Evolutionary conservation across 2,329 filamentous ascomycete species (phyloP), one percentile per base, ranked within the genome.

Genomic region (Fusarium transvaalense): DNA sequence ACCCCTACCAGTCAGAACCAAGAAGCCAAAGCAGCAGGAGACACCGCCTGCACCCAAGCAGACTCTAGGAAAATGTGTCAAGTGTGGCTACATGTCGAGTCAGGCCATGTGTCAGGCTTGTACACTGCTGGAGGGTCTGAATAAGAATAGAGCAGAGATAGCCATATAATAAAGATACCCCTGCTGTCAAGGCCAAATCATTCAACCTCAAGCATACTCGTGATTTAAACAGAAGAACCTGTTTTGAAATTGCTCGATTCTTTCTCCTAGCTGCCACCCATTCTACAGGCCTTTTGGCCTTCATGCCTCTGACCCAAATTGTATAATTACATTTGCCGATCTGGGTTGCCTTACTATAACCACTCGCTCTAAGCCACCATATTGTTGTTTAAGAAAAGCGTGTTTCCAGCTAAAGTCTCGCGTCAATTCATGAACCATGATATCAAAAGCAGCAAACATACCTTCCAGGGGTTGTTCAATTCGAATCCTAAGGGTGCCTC

Each of bases 91-190:
- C 77, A 92, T 99, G 79, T 97, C 96, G 3, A 97, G 94, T 73
- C 96, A 99, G 79, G 87, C 88, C 31, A 88, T 97, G 38, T 99
- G 96, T 80, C 97, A 99, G 80, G 96, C 96, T 1, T 99, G 96
- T 77, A 91, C 90, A 65, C 82, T 99, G 43, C 86, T 99, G 4
- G 94, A 98, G 73, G 93, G 92, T 0, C 79, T 99, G 47, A 99
- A 99, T 77, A 97, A 96, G 80, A 90, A 90, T 70, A 82, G 88
- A 62, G 81, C 86, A 60, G 83, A 88, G 71, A 87, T 90, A 65
- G 77, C 81, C 73, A 84, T 88, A 80, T 87, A 79, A 76, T 51
- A 31, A 35, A 56, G 41, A 62, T 56, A 71, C 50, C 52, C 32
- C 37, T 56, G 55, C 34, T 48, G 41, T 51, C 42, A 21, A 60